phyloP scores from a whole-genome alignment of 768 basidiomycete species.

The Psilocybe cubensis region DNA sequence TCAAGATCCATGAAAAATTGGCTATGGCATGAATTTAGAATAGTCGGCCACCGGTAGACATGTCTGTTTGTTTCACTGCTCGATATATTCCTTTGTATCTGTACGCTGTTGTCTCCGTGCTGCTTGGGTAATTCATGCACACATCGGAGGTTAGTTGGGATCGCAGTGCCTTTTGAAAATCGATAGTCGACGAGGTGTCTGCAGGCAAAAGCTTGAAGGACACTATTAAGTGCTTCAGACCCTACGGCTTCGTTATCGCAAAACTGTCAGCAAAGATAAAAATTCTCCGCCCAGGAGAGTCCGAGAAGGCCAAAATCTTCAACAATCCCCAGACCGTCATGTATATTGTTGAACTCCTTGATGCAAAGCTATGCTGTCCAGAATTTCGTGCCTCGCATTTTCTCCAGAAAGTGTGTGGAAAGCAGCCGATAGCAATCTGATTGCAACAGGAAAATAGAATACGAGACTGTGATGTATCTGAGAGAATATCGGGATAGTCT shows the following conservation, averaged over 20 bases:
- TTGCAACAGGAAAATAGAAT: constrained; percentile 54
- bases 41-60: constrained; percentile 45
- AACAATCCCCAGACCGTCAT: constrained; percentile 44
- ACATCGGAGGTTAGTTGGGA: constrained; percentile 41
- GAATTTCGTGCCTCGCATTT: constrained; percentile 38
- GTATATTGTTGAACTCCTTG: constrained; percentile 51
- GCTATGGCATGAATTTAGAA: constrained; percentile 49
- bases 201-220: constrained; percentile 49
- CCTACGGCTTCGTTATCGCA: constrained; percentile 42
- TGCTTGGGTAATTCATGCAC: constrained; percentile 40
- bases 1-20: constrained; percentile 33
- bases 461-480: constrained; percentile 38
- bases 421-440: constrained; percentile 55
- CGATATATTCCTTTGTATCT: constrained; percentile 45
- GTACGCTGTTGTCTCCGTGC: constrained; percentile 50
- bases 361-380: constrained; percentile 55
- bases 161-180: constrained; percentile 15
- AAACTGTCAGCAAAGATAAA: constrained; percentile 48
- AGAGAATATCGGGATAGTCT: constrained; percentile 41
- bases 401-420: constrained; percentile 58
- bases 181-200: constrained; percentile 44
- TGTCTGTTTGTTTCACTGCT: constrained; percentile 39
- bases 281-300: constrained; percentile 52
- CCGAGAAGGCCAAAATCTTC: constrained; percentile 50
- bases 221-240: constrained; percentile 48